Evolutionary conservation across 805 yeast genomes (phyloP), one percentile per base, ranked within the genome.

Genomic region (Phaffomyces opuntiae): DNA sequence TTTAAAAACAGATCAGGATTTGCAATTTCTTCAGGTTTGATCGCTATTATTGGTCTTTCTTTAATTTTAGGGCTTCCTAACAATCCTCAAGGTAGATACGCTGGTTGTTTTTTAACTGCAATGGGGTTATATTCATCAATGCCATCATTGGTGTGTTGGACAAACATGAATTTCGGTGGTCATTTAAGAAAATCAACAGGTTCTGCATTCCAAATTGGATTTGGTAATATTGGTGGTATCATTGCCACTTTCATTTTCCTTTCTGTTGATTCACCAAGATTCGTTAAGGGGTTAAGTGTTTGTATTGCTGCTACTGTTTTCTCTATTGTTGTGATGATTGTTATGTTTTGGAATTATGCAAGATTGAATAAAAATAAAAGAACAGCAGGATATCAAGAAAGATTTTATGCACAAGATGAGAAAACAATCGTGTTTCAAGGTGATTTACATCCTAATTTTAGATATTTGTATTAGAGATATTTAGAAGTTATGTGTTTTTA

Each of bases 1-100:
- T 44, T 66, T 21, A 68, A 74, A 49, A 57, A 60, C 40, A 71
- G 88, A 65, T 60, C 74, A 21, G 69, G 69, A 13, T 67, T 65
- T 45, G 66, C 67, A 24, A 54, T 65, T 19, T 62, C 60, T 7
- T 63, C 68, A 11, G 63, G 65, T 39, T 4, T 57, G 1, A 52
- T 66, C 3, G 66, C 68, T 3, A 50, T 62, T 21, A 45, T 64
- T 17, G 72, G 72, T 7, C 45, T 67, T 9, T 45, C 67, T 1
- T 52, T 67, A 43, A 69, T 66, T 9, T 49, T 67, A 7, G 70
- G 69, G 19, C 56, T 68, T 5, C 48, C 61, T n/a, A 60, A 57
- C 12, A 54, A 66, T 46, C 65, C 65, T 70, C 72, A 41, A 24
- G 72, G 67, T 14, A 61, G 72, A 53, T 67, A 66, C 45, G 68